A percentile compares a stretch with the other conserved stretches of the same genome.
phyloP scores from a whole-genome alignment of 164 flowering plant genomes.

The Macadamia tetraphylla region DNA sequence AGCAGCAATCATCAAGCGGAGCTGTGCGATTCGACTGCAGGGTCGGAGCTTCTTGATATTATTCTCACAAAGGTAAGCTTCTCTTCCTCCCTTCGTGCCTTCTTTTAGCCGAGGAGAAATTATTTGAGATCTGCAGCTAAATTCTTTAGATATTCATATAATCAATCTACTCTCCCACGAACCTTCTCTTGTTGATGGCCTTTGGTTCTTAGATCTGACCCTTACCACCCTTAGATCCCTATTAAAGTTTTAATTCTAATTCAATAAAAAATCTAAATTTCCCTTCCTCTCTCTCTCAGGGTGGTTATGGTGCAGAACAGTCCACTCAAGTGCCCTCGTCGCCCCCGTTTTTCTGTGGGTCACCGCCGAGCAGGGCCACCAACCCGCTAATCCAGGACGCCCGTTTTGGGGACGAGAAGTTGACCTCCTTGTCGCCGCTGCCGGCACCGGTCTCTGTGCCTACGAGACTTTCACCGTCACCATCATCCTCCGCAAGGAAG shows the following conservation, averaged over 20 bases:
- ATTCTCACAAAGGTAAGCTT: constrained; percentile 60
- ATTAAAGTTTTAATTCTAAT: too few relatives aligned
- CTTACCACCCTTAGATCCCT: too few relatives aligned
- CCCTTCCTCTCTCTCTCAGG: constrained; percentile 24
- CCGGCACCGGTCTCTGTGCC: constrained; percentile 18
- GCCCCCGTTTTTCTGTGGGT: constrained; percentile 60
- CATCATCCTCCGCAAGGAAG: constrained; percentile 46
- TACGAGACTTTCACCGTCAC: constrained; percentile 23
- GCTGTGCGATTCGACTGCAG: constrained; percentile 53
- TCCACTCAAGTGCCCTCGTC: constrained; percentile 39
- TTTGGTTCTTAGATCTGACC: too few relatives aligned
- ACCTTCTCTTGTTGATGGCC: too few relatives aligned
- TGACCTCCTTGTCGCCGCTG: constrained; percentile 17
- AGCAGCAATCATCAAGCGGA: constrained; percentile 57
- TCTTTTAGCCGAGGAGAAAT: background rate
- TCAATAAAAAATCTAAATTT: background rate
- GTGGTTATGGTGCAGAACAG: constrained; percentile 33
- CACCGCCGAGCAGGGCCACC: constrained; percentile 67
- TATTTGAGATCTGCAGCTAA: background rate
- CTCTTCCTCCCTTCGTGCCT: background rate
- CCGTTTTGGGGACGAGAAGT: constrained; percentile 47
- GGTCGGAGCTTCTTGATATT: constrained; percentile 67
- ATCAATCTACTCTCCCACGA: background rate
- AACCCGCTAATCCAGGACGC: constrained; percentile 68
- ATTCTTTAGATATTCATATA: background rate